Evolutionary conservation across 192 early-diverging fungal genomes (phyloP), one percentile per base, ranked within the genome.

Genomic region (Cetraspora pellucida): DNA sequence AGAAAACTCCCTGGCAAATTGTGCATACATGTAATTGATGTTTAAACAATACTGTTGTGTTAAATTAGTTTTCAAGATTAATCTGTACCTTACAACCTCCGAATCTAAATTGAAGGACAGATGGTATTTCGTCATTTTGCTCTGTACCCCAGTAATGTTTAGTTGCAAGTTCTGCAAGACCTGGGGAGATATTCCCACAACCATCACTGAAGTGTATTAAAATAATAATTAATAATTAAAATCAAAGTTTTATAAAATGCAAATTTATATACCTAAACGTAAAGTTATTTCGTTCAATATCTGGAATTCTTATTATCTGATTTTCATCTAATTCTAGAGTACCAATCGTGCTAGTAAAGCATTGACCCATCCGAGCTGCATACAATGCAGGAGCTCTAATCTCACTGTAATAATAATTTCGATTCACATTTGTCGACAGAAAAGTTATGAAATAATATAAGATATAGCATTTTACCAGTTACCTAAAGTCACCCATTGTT

Each of bases 401-500:
- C 8, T 16, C 0, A 30, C 69, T 72, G 46, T 10, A 14, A 46
- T 25, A 21, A 46, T 21, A 37, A 37, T 37, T 37, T 37, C 37
- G 37, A 37, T 6, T 37, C 7, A 37, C 27, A 47, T 16, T 8
- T 16, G 31, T 28, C 55, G 37, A 72, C 23, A 52, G 55, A 72
- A 55, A 55, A 52, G 19, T 6, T 10, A 17, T 10, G 1, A 8
- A 72, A 37, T 72, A 11, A 43, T 37, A 44, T 23, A 30, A 37
- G 21, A 23, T 44, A 63, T 54, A 19, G 19, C 4, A 14, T 16
- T 44, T 25, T 23, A n/a, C 25, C n/a, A 47, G n/a, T 47, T 9
- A 68, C 0, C 81, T 84, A 65, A 95, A 93, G n/a, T 89, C 81
- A 17, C 93, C 93, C 91, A 95, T 94, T 84, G 87, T 86, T 0